phyloP scores from a whole-genome alignment of 371 early-diverging fungal genomes.

The Mortierella sp. region DNA sequence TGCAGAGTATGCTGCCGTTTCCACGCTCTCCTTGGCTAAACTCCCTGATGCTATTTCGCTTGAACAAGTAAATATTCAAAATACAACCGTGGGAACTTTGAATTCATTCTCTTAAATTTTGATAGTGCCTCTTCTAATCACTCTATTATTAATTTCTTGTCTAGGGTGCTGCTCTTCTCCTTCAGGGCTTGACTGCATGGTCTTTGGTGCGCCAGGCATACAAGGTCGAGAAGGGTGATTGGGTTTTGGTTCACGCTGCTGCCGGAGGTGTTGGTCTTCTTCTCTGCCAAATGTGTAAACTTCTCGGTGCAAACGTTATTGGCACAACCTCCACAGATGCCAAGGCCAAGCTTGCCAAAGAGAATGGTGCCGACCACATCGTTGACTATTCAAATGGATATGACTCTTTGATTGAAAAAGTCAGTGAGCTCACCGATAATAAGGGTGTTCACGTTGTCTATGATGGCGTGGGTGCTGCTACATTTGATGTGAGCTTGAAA shows the following conservation, averaged over 20 bases:
- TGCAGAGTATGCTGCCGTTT: slow-evolving; percentile 84
- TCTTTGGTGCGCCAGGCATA: slow-evolving; percentile 82
- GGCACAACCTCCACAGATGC: slow-evolving; percentile 88
- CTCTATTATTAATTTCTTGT: neutral
- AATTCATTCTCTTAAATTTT: too few relatives aligned
- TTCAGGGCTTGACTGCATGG: slow-evolving; percentile 88
- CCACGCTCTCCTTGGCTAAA: slow-evolving; percentile 59
- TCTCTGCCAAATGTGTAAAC: slow-evolving; percentile 80
- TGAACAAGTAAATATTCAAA: slow-evolving; percentile 57
- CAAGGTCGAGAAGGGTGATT: slow-evolving; percentile 81
- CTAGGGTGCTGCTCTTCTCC: slow-evolving; percentile 72
- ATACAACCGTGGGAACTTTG: slow-evolving; percentile 32
- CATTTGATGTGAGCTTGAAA: slow-evolving; percentile 83
- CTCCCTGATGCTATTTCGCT: slow-evolving; percentile 70
- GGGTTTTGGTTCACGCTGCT: slow-evolving; percentile 90
- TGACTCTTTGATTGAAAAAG: slow-evolving; percentile 74
- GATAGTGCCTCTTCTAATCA: too few relatives aligned
- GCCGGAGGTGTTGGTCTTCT: slow-evolving; percentile 93
- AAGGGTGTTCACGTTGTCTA: slow-evolving; percentile 89
- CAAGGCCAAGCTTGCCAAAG: slow-evolving; percentile 82
- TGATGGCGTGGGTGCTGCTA: slow-evolving; percentile 94
- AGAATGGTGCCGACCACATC: slow-evolving; percentile 83
- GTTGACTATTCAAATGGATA: slow-evolving; percentile 75
- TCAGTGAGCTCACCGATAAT: slow-evolving; percentile 81
- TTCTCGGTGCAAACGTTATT: slow-evolving; percentile 89